These are phyloP conservation scores for Coffea canephora DNA, from an alignment of 257 asterid genomes.

Conservation along the genomic window DNA sequence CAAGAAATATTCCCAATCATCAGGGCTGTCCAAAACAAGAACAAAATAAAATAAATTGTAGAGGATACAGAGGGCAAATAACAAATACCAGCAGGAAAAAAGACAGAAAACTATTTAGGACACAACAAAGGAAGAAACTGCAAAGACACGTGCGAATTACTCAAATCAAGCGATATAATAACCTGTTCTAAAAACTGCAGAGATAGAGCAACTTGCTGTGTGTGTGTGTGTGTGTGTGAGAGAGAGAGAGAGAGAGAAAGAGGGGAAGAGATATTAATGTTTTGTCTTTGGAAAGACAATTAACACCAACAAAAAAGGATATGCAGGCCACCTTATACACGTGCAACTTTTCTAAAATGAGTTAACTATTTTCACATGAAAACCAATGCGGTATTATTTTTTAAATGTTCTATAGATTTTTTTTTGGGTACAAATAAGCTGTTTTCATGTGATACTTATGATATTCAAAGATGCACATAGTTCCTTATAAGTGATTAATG, in stretches of 20 bases:
- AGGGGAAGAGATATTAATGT: neutral
- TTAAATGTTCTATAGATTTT: too few species aligned
- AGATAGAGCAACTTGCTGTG: neutral
- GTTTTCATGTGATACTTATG: neutral
- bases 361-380: neutral
- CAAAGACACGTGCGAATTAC: neutral
- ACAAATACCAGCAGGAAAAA: neutral
- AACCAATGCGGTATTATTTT: neutral
- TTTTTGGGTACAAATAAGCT: neutral
- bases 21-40: slow-evolving; percentile 61
- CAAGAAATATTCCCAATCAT: slow-evolving; percentile 89
- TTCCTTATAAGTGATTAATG: neutral
- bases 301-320: neutral
- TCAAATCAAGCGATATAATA: neutral
- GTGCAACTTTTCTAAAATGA: neutral
- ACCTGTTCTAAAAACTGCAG: neutral
- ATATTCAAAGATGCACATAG: neutral
- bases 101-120: neutral
- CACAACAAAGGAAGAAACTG: neutral
- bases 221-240: too few species aligned
- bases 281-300: neutral
- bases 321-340: neutral
- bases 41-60: slow-evolving; percentile 13
- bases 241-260: neutral
- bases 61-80: slow-evolving; percentile 12